phyloP scores from a whole-genome alignment of 176 grass and related monocot genomes.

The Eragrostis curvula region DNA sequence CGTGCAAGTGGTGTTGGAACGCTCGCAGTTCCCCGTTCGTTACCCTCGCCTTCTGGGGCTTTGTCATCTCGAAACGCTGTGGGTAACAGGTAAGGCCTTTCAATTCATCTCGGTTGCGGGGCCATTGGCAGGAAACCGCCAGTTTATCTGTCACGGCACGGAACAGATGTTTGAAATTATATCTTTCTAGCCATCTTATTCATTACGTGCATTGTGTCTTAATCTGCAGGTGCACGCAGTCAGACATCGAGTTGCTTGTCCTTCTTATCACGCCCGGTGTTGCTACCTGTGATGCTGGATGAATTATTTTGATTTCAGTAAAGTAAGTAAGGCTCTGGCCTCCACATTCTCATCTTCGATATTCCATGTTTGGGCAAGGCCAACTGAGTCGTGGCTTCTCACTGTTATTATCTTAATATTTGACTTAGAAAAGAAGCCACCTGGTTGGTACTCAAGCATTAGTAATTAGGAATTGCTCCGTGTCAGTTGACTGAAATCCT shows the following conservation, averaged over 20 bases:
- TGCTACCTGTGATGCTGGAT: not conserved
- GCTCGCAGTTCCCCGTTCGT: not conserved
- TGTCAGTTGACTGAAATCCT: too few relatives aligned
- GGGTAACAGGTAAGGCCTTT: not conserved
- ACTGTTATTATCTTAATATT: not conserved
- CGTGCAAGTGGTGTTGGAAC: not conserved
- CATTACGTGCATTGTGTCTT: not conserved
- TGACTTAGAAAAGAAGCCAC: not conserved
- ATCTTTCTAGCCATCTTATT: not conserved
- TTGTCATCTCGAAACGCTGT: not conserved
- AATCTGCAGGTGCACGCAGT: not conserved
- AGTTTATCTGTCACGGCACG: not conserved
- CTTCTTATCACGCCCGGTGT: not conserved
- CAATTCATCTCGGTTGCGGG: not conserved
- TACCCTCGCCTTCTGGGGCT: not conserved
- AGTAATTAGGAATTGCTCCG: not conserved
- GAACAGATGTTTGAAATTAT: not conserved
- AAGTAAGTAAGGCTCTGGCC: not conserved
- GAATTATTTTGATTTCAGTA: not conserved
- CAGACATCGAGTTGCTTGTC: not conserved
- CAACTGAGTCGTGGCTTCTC: not conserved
- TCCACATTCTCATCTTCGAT: not conserved
- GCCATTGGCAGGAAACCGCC: not conserved
- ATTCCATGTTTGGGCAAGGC: not conserved
- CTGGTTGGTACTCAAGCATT: not conserved